Evolutionary conservation across 2,329 filamentous ascomycete genomes (phyloP), one percentile per base, ranked within the genome.

Genomic region (Mycosphaerelloides madeirae): DNA sequence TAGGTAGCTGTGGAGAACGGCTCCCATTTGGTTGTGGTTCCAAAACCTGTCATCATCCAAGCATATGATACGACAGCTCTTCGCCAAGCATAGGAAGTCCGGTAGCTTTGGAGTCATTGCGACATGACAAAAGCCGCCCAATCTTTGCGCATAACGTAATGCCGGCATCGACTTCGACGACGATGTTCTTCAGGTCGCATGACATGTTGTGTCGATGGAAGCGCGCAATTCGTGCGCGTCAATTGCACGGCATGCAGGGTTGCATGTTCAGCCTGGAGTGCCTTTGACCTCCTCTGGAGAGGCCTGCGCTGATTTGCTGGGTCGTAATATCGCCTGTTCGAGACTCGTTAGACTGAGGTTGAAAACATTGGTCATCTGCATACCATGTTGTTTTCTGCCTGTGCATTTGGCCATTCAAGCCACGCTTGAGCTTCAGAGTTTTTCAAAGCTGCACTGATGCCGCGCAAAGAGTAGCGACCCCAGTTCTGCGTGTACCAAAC

Each of bases 361-460:
- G 12, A 8, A 12, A 29, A 11, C 22, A 15, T 25, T 5, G 36
- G 19, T 29, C 13, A 15, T 11, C 6, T 16, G 14, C 41, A 31
- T 36, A 50, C 47, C 43, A 50, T 46, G 14, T 44, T 46, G 12
- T 41, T 31, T 13, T 50, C 25, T 8, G 47, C 43, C 8, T 59
- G 54, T 35, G 44, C 44, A 33, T 38, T 44, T n/a, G 56, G 56
- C 56, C 56, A 59, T 3, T 54, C 53, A 28, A 59, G 41, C 54
- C 54, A 59, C n/a, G 47, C 34, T 19, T 44, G 38, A 38, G 52
- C 41, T n/a, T 47, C 44, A 3, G 34, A 28, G 13, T 53, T 53
- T 12, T 36, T 33, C 16, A 59, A 32, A 13, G 39, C 48, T 29
- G 45, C 29, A 14, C 19, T 29, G 19, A 60, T 48, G n/a, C 56